These are phyloP conservation scores for Ottelia alismoides DNA, from an alignment of 106 monocot species.

Conservation along the genomic window DNA sequence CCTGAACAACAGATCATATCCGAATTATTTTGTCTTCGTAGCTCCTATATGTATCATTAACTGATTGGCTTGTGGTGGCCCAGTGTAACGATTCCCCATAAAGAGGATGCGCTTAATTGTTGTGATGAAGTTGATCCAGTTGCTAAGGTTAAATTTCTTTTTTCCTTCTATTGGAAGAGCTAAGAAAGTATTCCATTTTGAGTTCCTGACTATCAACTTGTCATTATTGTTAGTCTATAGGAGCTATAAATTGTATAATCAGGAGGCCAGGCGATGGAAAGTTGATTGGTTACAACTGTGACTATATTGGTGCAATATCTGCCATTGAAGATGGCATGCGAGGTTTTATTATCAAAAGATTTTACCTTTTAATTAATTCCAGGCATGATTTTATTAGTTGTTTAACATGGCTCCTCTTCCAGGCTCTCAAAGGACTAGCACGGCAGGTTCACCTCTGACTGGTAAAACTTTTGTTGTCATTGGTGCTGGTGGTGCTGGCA, in stretches of 20 bases:
- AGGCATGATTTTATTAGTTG: no score
- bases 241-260: constrained; percentile 74
- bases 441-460: constrained; percentile 45
- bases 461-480: constrained; percentile 69
- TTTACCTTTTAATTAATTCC: no score
- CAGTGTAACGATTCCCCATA: constrained; percentile 78
- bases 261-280: constrained; percentile 63
- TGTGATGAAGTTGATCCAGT: constrained; percentile 79
- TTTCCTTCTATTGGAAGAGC: background rate
- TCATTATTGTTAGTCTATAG: constrained; percentile 48
- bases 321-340: constrained; percentile 78
- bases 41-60: no score
- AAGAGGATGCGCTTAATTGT: constrained; percentile 45
- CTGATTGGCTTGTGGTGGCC: no score
- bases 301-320: constrained; percentile 82
- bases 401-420: constrained; percentile 5
- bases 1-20: no score
- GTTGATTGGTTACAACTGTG: constrained; percentile 75
- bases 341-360: constrained; percentile 28
- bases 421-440: constrained; percentile 33
- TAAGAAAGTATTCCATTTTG: no score
- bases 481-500: constrained; percentile 93
- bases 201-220: no score
- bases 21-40: no score
- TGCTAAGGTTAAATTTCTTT: constrained; percentile 38